Base-by-base conservation (phyloP, 2,329 filamentous ascomycete genomes). In the Paraphaeosphaeria minitans region DNA sequence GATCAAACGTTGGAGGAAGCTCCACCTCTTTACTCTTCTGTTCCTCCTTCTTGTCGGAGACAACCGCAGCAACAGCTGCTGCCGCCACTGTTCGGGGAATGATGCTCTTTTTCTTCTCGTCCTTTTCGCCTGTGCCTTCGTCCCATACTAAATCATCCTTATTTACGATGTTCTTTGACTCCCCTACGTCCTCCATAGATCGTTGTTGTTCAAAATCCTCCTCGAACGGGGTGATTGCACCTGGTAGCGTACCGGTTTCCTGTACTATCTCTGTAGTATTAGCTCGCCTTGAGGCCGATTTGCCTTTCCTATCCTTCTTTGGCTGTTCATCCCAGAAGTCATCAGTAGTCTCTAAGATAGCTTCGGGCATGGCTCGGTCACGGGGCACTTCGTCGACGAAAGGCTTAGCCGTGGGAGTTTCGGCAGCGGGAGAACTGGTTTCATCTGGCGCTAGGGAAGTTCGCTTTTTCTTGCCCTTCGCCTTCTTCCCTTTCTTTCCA, bases 401-500 rank as follows among this genome's bases (percentile, higher is more conserved):
- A 69, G 65, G 64, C 66, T 76, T 73, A 61, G 74, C 66, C 65
- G 61, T 69, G 39, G 73, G 73, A 70, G 68, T 66, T 62, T 68
- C 64, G 49, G 66, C 61, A 69, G 66, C 63, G 62, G 63, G 41
- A 56, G 64, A 59, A 55, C 73, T 67, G 58, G 67, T 59, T 69
- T 70, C 64, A 60, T 76, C 69, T 68, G 74, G 65, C 66, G 47
- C 53, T 35, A 61, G 37, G 16, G 63, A 64, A 56, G 61, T 57
- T 55, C 59, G 64, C 55, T 68, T 71, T 68, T 81, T 80, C 70
- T 81, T 82, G 19, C 75, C 72, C 63, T 81, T 82, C 9, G 72
- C 69, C 60, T 81, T 81, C 72, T 80, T 82, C 35, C 68, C 70
- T 67, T 81, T 82, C 65, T 80, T 82, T 42, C 76, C 74, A 49